Evolutionary conservation across 305 asterid genomes (phyloP), one percentile per base, ranked within the genome.

Genomic region (Fraxinus latifolia): DNA sequence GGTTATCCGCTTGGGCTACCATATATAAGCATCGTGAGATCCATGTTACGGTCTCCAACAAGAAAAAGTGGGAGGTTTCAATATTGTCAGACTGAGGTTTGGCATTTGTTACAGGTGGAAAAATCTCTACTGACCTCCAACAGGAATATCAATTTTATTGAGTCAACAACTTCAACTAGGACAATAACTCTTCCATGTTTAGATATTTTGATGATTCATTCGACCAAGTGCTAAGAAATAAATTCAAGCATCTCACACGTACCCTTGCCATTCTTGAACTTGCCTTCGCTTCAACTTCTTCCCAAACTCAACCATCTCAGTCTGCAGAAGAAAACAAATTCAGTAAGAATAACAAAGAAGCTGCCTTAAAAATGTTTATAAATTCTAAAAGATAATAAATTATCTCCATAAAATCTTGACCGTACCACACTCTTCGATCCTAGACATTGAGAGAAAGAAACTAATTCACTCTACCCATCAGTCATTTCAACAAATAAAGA

Each of bases 231-330:
- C 60, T 39, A 73, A 82, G 77, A 34, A 79, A 33, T 29, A 7
- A 44, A 79, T 79, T 71, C 17, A 74, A 74, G 75, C 37, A 34
- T 58, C 47, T 79, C 65, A 83, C 76, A 74, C 92, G 74, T 92
- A 96, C 99, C 95, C 23, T 50, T 50, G 62, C 62, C 62, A 50
- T 50, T 50, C 62, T 50, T 50, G 62, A 50, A 50, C n/a, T 83
- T 96, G 98, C 72, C 97, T 84, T 74, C 92, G 95, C 92, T 94
- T 96, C 93, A 96, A 85, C 93, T 93, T 96, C 87, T 96, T 96
- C 83, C 99, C 99, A 65, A 96, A 96, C 44, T 94, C 98, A 88
- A 96, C 99, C 99, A 96, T 96, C 88, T 87, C 84, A 89, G 55
- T 88, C 92, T 87, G 84, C 81, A 80, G 58, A 78, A 83, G 70